Base-by-base conservation (phyloP, 306 rosid species). In the Lathyrus tuberosus region DNA sequence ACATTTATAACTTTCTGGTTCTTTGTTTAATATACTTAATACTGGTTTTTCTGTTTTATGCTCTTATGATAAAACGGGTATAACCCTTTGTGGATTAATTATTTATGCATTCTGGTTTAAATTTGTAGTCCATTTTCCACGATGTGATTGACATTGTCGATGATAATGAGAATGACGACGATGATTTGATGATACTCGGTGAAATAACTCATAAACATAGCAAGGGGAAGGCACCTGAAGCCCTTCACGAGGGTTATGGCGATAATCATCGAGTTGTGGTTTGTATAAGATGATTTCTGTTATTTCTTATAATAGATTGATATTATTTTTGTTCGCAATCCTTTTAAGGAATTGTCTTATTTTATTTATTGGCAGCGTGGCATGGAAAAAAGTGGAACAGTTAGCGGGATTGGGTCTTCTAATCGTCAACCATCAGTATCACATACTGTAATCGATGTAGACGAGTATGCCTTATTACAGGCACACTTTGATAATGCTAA, bases 131-230 rank as follows among this genome's bases (percentile, higher is more conserved):
- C 63, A 61, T 71, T 79, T 16, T 69, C 62, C 61, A 68, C 16
- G 87, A 90, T 24, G 87, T 90, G 77, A 90, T 93, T 76, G 90
- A 90, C 67, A 44, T 90, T 73, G 96, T 83, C 30, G 22, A 80
- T 5, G 89, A 83, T 35, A 93, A 74, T 33, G 94, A 81, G 69
- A 67, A 75, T 44, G 81, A 67, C 13, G 72, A 76, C 62, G 78
- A 72, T 12, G 86, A 71, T 56, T 76, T 84, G 71, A 56, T 84
- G 82, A 62, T 81, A 46, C 74, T 85, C 67, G 85, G 79, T 9
- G 88, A 88, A 43, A 76, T 52, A 22, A 63, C 78, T 81, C 65
- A 69, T 66, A 64, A 44, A 59, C 75, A 53, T 68, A 73, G 49
- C 53, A 90, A 90, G 69, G 96, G 89, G 61, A 90, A 93, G 86